Evolutionary conservation across 169 alveolate genomes (phyloP), one percentile per base, ranked within the genome.

Genomic region (Besnoitia besnoiti): DNA sequence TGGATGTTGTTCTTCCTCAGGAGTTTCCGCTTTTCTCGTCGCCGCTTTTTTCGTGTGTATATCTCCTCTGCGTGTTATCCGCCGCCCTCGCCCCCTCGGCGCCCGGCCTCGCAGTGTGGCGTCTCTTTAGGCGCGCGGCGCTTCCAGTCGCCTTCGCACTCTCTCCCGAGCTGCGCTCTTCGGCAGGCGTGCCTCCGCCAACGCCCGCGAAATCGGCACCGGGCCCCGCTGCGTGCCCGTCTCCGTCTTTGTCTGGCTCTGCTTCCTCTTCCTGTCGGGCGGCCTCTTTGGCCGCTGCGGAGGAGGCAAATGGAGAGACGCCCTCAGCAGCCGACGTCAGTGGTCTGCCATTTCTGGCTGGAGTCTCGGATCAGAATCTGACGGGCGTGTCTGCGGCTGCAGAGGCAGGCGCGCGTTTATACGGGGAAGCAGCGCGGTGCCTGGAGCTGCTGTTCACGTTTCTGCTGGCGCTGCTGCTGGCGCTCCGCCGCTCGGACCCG

Each of bases 381-480:
- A 67, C 80, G 40, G 80, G 80, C 39, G 80, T n/a, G 10, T 55
- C 33, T 42, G 12, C 46, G 44, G 80, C 80, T 42, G 80, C 80
- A 7, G 44, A 5, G 67, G 67, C 67, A 16, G 67, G 67, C 33
- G 33, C 67, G 39, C 80, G 8, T 1, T 42, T 35, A 10, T 19
- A 24, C n/a, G 80, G 80, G 42, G 80, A 67, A 35, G 80, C 14
- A n/a, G 80, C 46, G 47, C 80, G 80, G 12, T 67, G 47, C 44
- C 44, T 67, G 39, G 80, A 67, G 44, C 80, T 67, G 2, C 21
- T 35, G 10, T 67, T 67, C 80, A 67, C 80, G 19, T 67, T 67
- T 35, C 7, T 67, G 44, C n/a, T 67, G 47, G 19, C 80, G 12
- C 42, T 67, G 10, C 80, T 67, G n/a, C 39, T 67, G 7, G 67